A percentile compares a stretch with the other conserved stretches of the same genome.
Conservation (phyloP, 768 basidiomycete species). For the Auricularia sp. region DNA sequence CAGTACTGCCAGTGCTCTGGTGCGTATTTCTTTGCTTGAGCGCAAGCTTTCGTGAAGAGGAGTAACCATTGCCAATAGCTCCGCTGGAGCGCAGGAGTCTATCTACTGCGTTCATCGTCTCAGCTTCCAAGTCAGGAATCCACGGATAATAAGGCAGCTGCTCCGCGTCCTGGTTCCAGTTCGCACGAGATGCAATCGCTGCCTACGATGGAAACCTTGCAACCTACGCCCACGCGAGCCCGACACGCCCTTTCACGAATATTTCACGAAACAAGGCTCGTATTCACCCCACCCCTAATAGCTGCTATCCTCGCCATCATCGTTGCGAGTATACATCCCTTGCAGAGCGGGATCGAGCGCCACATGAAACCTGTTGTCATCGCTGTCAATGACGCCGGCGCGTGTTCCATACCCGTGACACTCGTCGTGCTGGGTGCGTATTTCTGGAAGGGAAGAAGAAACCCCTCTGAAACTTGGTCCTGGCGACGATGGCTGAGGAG, state of each 20-base stretch:
- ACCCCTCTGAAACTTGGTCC: too few relatives aligned
- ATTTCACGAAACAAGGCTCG: too few relatives aligned
- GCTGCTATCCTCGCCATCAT: too few relatives aligned
- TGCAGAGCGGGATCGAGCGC: conserved; percentile 21
- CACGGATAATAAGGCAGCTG: too few relatives aligned
- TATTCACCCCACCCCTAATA: too few relatives aligned
- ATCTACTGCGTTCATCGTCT: conserved; percentile 34
- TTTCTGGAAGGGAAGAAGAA: conserved; percentile 38
- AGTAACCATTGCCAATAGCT: conserved; percentile 33
- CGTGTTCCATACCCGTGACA: conserved; percentile 79
- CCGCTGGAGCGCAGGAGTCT: conserved; percentile 91
- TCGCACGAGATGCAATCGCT: conserved; percentile 1
- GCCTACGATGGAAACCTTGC: background rate
- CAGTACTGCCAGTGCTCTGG: conserved; percentile 44
- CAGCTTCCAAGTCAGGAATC: conserved; percentile 5
- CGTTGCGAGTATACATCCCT: too few relatives aligned
- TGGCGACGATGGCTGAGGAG: too few relatives aligned
- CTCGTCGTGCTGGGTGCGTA: conserved; percentile 88
- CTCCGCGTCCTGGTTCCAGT: conserved; percentile 4
- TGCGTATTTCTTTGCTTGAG: too few relatives aligned
- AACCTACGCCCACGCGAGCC: conserved; percentile 45
- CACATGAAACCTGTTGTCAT: conserved; percentile 58
- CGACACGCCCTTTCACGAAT: background rate
- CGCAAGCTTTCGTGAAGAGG: too few relatives aligned
- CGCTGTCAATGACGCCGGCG: conserved; percentile 56